Conservation (phyloP, 2,329 filamentous ascomycete species). For the Aspergillus sojae region DNA sequence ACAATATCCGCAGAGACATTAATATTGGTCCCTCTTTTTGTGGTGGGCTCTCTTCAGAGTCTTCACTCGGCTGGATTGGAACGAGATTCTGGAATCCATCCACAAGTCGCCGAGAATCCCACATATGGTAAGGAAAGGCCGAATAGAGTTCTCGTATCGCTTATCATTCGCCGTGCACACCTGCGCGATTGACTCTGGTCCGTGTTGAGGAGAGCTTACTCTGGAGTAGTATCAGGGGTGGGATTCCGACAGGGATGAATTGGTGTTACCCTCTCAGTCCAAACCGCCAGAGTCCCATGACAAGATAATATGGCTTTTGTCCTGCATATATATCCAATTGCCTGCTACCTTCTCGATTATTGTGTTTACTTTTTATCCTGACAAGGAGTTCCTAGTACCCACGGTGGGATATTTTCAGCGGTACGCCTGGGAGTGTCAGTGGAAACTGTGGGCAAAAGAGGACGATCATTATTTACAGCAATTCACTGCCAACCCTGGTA, state of each 20-base stretch:
- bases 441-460: background rate
- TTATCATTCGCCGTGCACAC: slow-evolving; percentile 1
- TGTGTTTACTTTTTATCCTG: background rate
- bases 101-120: background rate
- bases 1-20: background rate
- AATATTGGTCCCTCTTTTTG: background rate
- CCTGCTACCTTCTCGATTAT: background rate
- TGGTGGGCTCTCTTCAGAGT: background rate
- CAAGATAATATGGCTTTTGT: background rate
- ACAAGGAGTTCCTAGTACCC: background rate
- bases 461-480: slow-evolving; percentile 3
- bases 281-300: background rate
- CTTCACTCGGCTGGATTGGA: background rate
- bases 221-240: background rate
- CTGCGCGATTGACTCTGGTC: slow-evolving; percentile 3
- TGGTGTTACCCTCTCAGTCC: background rate
- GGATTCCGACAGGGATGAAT: background rate
- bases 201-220: background rate
- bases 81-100: background rate
- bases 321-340: background rate
- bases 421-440: background rate
- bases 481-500: background rate
- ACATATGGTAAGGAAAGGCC: background rate
- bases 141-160: slow-evolving; percentile 1
- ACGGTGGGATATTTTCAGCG: background rate